Conservation (phyloP, 2,329 filamentous ascomycete species). For the Beauveria sp. region DNA sequence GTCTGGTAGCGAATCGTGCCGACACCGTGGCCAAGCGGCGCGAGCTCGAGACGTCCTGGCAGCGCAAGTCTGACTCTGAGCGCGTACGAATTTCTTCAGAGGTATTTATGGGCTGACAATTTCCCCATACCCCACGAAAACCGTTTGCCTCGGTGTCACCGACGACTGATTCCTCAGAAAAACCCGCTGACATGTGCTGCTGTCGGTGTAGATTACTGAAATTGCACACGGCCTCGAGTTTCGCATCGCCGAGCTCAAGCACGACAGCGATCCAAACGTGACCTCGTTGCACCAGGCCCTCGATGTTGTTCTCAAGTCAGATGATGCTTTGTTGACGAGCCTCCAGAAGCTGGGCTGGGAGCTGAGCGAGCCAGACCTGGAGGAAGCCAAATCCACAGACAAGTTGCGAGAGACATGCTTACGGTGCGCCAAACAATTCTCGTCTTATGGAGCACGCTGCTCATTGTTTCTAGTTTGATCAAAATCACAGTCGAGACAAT, state of each 20-base stretch:
- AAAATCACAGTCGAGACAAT: conserved; percentile 49
- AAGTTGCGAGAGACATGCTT: conserved; percentile 53
- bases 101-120: conserved; percentile 22
- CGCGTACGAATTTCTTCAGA: conserved; percentile 34
- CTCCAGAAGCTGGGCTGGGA: conserved; percentile 60
- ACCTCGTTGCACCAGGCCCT: conserved; percentile 41
- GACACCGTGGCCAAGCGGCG: conserved; percentile 23
- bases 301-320: conserved; percentile 45
- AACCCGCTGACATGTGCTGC: neutral
- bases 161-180: too few species aligned
- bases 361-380: conserved; percentile 44
- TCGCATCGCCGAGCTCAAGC: conserved; percentile 41
- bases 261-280: conserved; percentile 34
- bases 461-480: conserved; percentile 35
- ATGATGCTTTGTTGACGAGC: conserved; percentile 58
- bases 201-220: conserved; percentile 36
- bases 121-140: neutral
- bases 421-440: conserved; percentile 27
- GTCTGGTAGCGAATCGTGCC: conserved; percentile 36
- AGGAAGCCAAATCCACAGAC: conserved; percentile 45
- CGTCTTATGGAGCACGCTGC: neutral
- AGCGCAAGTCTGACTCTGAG: conserved; percentile 27
- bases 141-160: neutral
- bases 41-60: conserved; percentile 22
- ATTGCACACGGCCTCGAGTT: conserved; percentile 39